phyloP scores from a whole-genome alignment of 1,139 yeast genomes.

The Yamadazyma aaseri region DNA sequence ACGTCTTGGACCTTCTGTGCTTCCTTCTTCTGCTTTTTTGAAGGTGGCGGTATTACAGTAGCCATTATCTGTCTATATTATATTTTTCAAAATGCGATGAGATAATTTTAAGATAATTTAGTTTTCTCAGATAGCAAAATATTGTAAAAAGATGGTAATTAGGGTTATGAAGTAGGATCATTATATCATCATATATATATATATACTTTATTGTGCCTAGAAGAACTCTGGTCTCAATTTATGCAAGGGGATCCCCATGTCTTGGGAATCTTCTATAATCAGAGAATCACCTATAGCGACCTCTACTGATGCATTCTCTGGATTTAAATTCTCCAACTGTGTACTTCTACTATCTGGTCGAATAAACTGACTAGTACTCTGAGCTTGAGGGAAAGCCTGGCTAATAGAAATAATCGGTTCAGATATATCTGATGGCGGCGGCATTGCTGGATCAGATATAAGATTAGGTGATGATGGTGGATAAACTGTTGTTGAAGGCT shows the following conservation, averaged over 20 bases:
- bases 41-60: slow-evolving; percentile 89
- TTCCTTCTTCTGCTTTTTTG: slow-evolving; percentile 81
- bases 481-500: too few species aligned
- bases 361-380: slow-evolving; percentile 3
- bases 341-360: too few species aligned
- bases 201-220: neutral
- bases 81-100: slow-evolving; percentile 5
- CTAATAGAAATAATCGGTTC: neutral
- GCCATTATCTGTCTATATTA: slow-evolving; percentile 57
- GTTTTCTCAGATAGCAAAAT: too few species aligned
- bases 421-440: neutral
- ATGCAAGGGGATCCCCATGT: slow-evolving; percentile 11
- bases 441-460: slow-evolving; percentile 9
- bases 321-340: too few species aligned
- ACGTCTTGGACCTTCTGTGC: slow-evolving; percentile 83
- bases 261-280: slow-evolving; percentile 14
- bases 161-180: neutral
- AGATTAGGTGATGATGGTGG: slow-evolving; percentile 21
- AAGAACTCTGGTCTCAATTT: slow-evolving; percentile 4
- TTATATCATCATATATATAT: neutral
- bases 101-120: neutral
- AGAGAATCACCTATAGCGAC: slow-evolving; percentile 6
- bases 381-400: slow-evolving; percentile 1
- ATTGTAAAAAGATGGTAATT: too few species aligned
- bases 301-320: slow-evolving; percentile 2